phyloP scores from a whole-genome alignment of 139 green algal genomes.

The Coelastrella sp. region DNA sequence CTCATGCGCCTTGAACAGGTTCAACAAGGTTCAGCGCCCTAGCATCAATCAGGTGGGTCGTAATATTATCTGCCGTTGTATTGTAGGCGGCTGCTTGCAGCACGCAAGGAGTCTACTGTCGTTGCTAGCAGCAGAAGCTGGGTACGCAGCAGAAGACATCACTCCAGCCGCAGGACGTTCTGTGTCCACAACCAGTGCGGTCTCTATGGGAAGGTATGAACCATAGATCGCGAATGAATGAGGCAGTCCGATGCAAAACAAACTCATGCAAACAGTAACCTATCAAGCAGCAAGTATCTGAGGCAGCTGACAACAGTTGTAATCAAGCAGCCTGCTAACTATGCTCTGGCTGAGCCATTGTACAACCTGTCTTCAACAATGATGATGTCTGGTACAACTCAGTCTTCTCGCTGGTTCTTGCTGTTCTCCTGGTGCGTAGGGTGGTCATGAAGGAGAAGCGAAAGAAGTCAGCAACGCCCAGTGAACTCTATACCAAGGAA shows the following conservation, averaged over 20 bases:
- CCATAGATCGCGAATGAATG: not conserved
- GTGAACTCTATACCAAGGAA: conserved; percentile 28
- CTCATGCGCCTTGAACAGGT: not conserved
- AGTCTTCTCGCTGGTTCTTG: not conserved
- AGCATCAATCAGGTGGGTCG: not conserved
- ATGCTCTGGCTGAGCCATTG: too few species aligned
- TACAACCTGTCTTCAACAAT: conserved; percentile 1
- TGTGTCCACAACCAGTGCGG: conserved; percentile 6
- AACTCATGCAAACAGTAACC: not conserved
- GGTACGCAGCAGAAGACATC: not conserved
- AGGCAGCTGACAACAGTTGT: too few species aligned
- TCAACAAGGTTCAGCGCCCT: not conserved
- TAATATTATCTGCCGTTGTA: not conserved
- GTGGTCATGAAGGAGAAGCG: conserved; percentile 25
- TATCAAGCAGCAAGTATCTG: too few species aligned
- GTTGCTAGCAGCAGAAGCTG: not conserved
- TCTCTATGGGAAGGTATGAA: conserved; percentile 31
- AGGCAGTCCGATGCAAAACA: not conserved
- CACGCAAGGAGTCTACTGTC: conserved; percentile 7
- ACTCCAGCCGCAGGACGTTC: not conserved
- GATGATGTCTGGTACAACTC: not conserved
- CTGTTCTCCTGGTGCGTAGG: not conserved
- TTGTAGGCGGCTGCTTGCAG: conserved; percentile 35
- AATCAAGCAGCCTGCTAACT: too few species aligned
- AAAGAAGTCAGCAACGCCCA: not conserved